These are phyloP conservation scores for Mortierella polycephala DNA, from an alignment of 371 early-diverging fungal species.

Conservation along the genomic window DNA sequence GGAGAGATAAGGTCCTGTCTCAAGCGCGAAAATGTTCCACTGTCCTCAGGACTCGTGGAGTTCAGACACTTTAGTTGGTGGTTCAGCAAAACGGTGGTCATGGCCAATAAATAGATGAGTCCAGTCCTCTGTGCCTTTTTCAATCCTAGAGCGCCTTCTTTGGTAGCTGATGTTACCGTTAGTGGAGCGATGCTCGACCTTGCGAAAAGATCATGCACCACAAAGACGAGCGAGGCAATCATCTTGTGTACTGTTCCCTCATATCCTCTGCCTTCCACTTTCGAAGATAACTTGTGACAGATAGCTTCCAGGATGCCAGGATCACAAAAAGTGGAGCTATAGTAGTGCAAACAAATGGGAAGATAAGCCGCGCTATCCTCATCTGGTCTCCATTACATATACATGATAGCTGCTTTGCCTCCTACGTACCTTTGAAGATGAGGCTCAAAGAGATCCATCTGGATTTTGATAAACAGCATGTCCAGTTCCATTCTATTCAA, in stretches of 20 bases:
- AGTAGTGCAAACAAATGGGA: not conserved
- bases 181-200: slow-evolving; percentile 24
- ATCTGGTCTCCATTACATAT: not conserved
- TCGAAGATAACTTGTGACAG: slow-evolving; percentile 15
- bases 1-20: slow-evolving; percentile 27
- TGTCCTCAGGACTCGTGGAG: not conserved
- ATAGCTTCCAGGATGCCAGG: slow-evolving; percentile 9
- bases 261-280: slow-evolving; percentile 7
- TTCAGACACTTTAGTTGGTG: slow-evolving; percentile 17
- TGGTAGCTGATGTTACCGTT: slow-evolving; percentile 24
- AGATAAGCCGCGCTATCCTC: not conserved
- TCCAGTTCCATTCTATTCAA: slow-evolving; percentile 26
- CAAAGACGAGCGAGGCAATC: slow-evolving; percentile 29
- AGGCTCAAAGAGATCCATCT: slow-evolving; percentile 50
- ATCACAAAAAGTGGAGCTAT: slow-evolving; percentile 27
- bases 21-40: not conserved
- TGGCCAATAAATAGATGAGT: slow-evolving; percentile 28
- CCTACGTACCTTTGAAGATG: slow-evolving; percentile 32
- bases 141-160: slow-evolving; percentile 28
- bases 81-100: slow-evolving; percentile 23
- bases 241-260: slow-evolving; percentile 22
- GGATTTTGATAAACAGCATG: slow-evolving; percentile 41
- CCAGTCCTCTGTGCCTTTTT: slow-evolving; percentile 43
- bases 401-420: not conserved
- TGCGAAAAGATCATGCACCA: slow-evolving; percentile 37